A percentile compares a stretch with the other conserved stretches of the same genome.
These are phyloP conservation scores for Colletotrichum siamense DNA, from an alignment of 2,329 filamentous ascomycete genomes.

Conservation along the genomic window DNA sequence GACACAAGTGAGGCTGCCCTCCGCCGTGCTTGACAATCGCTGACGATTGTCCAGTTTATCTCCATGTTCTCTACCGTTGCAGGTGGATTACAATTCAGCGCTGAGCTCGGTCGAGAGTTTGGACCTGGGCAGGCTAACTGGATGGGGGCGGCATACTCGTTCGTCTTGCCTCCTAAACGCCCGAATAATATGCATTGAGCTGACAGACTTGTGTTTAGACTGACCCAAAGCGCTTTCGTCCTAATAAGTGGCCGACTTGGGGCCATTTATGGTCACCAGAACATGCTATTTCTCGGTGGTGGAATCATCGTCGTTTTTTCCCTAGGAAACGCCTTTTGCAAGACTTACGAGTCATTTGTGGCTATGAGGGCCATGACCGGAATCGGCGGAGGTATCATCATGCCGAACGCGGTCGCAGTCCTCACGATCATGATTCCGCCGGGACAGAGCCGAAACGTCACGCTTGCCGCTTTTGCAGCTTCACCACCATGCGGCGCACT, in stretches of 20 bases:
- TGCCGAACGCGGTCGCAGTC: conserved; percentile 58
- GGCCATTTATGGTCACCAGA: neutral
- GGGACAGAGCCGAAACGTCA: conserved; percentile 48
- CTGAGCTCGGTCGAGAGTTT: neutral
- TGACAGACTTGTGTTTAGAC: neutral
- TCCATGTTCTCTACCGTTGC: neutral
- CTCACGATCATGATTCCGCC: conserved; percentile 53
- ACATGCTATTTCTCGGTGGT: neutral
- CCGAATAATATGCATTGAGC: accelerated
- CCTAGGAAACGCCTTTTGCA: neutral
- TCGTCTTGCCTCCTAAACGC: accelerated
- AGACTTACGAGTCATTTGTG: neutral
- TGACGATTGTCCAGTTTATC: neutral
- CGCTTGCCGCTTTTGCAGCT: conserved; percentile 51
- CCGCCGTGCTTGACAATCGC: neutral
- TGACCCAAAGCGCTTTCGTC: neutral
- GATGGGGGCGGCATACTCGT: neutral
- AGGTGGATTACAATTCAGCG: neutral
- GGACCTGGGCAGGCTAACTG: neutral
- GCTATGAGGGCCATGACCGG: neutral
- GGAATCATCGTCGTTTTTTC: neutral
- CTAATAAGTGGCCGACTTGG: neutral
- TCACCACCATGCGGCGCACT: conserved; percentile 52
- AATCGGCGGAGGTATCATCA: conserved; percentile 56
- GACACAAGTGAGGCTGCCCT: neutral